Evolutionary conservation across 768 basidiomycete species (phyloP), one percentile per base, ranked within the genome.

Genomic region (Hericium coralloides): DNA sequence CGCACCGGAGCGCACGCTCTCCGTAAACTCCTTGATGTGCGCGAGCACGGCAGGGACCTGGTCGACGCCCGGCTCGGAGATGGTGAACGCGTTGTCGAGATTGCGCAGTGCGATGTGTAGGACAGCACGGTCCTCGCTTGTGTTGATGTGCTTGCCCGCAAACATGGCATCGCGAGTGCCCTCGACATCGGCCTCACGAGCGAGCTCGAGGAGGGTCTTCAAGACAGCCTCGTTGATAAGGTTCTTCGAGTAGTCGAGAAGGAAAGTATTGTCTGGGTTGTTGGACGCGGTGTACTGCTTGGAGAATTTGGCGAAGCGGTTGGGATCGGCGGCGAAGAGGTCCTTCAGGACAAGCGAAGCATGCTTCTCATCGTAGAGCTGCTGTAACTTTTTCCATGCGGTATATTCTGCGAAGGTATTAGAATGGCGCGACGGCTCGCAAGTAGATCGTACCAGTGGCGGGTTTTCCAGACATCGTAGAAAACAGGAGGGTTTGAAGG

Each of bases 171-270:
- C 89, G 54, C 95, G 83, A 69, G 79, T 83, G 20, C 77, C 67
- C 79, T 97, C 93, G 56, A 98, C 82, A 50, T 82, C 73, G 31
- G 95, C 94, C 72, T 98, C 95, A 58, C 82, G 79, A 25, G 84
- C 92, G 58, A 99, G 85, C 14, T 76, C 69, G 63, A 98, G 77
- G 50, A 98, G 84, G 4, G 83, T 79, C 39, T 79, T 72, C 60
- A 95, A 79, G 72, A 98, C 85, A 56, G 89, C 84, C 67, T 90
- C 76, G 58, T 88, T 92, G 77, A 98, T 82, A 63, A 98, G 74
- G 76, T 98, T 95, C 75, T 99, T 98, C 68, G 93, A 97, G 76
- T 90, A 95, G 73, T 99, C 95, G 68, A 97, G 79, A 59, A 99
- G 81, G 76, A 99, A 80, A 53, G 88, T 87, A 53, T 86, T 85